These are phyloP conservation scores for Polygonum maritimum DNA, from an alignment of 148 eudicot species.

Conservation along the genomic window DNA sequence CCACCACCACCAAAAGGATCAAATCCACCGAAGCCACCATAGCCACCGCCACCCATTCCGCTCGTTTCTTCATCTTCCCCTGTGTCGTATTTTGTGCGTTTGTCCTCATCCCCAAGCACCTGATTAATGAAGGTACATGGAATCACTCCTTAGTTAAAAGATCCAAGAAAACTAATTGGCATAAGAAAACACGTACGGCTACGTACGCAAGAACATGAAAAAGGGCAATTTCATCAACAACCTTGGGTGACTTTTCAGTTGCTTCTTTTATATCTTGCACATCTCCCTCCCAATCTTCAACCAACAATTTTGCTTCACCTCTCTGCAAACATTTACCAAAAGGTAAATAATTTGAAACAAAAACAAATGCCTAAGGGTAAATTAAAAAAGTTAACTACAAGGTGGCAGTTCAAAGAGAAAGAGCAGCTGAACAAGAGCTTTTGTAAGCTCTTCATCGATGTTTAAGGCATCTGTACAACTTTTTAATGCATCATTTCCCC, in stretches of 20 bases:
- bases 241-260: slow-evolving; percentile 93
- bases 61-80: slow-evolving; percentile 91
- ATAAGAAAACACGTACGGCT: too few species aligned
- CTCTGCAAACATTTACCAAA: slow-evolving; percentile 31
- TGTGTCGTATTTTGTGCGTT: slow-evolving; percentile 71
- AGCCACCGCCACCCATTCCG: slow-evolving; percentile 51
- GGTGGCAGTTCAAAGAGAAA: slow-evolving; percentile 3
- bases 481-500: slow-evolving; percentile 77
- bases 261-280: slow-evolving; percentile 82
- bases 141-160: not conserved
- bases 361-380: not conserved
- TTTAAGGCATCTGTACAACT: slow-evolving; percentile 67
- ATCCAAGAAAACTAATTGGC: too few species aligned
- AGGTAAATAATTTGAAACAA: not conserved
- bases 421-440: slow-evolving; percentile 72
- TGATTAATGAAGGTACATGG: slow-evolving; percentile 19
- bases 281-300: slow-evolving; percentile 93
- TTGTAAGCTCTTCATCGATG: slow-evolving; percentile 69
- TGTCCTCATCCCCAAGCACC: slow-evolving; percentile 88
- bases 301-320: slow-evolving; percentile 83
- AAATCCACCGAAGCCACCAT: slow-evolving; percentile 39
- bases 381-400: not conserved
- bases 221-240: not conserved
- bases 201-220: not conserved
- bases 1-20: slow-evolving; percentile 78